Percentiles rank a stretch among this genome's conserved stretches.
Evolutionary conservation across 495 filamentous ascomycete genomes (phyloP).

Genomic region (Aspergillus ellipticus): DNA sequence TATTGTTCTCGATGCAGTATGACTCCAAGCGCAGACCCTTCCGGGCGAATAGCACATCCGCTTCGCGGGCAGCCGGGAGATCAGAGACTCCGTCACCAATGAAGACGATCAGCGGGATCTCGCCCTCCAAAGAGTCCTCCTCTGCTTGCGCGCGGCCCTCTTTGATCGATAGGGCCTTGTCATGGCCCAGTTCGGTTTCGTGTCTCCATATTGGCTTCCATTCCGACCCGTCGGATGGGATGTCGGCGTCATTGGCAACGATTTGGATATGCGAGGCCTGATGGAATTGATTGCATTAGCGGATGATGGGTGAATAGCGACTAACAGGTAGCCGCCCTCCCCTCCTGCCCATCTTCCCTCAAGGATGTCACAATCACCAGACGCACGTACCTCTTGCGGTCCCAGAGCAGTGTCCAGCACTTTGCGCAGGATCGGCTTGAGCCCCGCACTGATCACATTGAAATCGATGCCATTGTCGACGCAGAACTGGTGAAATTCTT

Average conservation of each 20-base stretch:
- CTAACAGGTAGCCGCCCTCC: no score
- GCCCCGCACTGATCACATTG: conserved; percentile 68
- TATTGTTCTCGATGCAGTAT: conserved; percentile 63
- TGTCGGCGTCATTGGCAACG: conserved; percentile 66
- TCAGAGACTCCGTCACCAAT: conserved; percentile 78
- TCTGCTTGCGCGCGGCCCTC: conserved; percentile 55
- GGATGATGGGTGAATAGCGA: neutral
- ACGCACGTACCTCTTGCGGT: conserved; percentile 44
- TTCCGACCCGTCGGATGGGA: conserved; percentile 52
- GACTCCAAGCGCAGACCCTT: conserved; percentile 66
- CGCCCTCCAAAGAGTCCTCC: conserved; percentile 52
- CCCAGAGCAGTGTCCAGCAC: conserved; percentile 65
- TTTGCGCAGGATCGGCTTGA: conserved; percentile 61
- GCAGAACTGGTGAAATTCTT: conserved; percentile 64
- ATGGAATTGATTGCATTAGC: no score
- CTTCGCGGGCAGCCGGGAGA: conserved; percentile 66
- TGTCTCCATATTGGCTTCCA: conserved; percentile 74
- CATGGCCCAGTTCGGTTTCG: conserved; percentile 63
- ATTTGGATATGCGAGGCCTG: conserved; percentile 60
- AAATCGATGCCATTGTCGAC: conserved; percentile 62
- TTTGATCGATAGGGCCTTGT: conserved; percentile 64
- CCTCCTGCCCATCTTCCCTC: no score
- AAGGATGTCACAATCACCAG: neutral
- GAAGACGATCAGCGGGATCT: conserved; percentile 69
- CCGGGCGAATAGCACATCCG: conserved; percentile 73